Conservation (phyloP, 2,329 filamentous ascomycete species). For the Ceratocystis cubensis region DNA sequence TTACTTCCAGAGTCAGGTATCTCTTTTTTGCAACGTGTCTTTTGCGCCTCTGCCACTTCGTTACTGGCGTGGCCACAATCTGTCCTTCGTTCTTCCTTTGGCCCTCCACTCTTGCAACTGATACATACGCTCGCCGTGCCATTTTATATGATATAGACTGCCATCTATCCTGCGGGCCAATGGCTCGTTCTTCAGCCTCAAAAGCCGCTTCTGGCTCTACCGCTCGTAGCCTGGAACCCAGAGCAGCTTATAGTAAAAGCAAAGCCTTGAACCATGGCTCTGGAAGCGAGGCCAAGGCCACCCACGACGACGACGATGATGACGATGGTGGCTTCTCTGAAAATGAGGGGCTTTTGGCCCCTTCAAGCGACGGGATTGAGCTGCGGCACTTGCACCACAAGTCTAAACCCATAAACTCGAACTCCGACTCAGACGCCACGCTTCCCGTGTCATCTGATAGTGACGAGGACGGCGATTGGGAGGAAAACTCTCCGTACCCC, state of each 20-base stretch:
- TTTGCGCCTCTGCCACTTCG: background rate
- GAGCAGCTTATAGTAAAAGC: background rate
- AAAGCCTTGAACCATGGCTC: background rate
- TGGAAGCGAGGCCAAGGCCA: background rate
- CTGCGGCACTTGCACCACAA: slow-evolving; percentile 20
- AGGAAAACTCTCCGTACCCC: slow-evolving; percentile 51
- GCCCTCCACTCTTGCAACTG: background rate
- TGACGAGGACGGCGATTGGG: slow-evolving; percentile 27
- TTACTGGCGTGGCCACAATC: background rate
- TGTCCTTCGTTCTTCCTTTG: slow-evolving; percentile 1
- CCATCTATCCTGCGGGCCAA: background rate
- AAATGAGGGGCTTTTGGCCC: slow-evolving; percentile 43
- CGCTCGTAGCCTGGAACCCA: background rate
- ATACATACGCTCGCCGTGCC: too few relatives aligned
- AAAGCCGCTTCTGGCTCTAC: slow-evolving; percentile 1
- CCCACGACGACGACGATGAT: background rate
- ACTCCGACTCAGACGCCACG: slow-evolving; percentile 22
- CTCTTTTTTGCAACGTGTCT: background rate
- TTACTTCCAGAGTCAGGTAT: background rate
- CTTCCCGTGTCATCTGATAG: slow-evolving; percentile 13
- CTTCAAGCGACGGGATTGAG: slow-evolving; percentile 29
- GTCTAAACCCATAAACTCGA: slow-evolving; percentile 19
- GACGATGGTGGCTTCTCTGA: slow-evolving; percentile 33
- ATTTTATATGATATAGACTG: background rate
- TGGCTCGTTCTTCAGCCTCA: slow-evolving; percentile 14